Base-by-base conservation (phyloP, 306 rosid genomes). In the Macrotyloma uniflorum region DNA sequence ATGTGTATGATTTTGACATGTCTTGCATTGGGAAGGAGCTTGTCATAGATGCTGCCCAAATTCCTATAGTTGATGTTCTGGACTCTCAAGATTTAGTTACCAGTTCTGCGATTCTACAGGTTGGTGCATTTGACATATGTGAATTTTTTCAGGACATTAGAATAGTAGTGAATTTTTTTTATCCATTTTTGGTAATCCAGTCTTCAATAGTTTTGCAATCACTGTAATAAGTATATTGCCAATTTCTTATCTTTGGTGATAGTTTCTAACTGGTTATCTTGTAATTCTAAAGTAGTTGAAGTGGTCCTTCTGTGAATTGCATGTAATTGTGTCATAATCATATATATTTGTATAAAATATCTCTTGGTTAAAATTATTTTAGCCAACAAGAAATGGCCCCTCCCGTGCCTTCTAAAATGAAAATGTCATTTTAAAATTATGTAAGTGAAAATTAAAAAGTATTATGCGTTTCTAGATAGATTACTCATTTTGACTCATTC, bases 51-150 rank as follows among this genome's bases (percentile, higher is more conserved):
- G 96, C 99, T 62, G 89, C 97, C 43, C 75, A 76, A 58, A 65
- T 82, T 64, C 98, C 98, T 40, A 91, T 95, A n/a, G 97, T 93
- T n/a, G 99, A 95, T 77, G 71, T 82, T 20, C 78, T 93, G 61
- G 94, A 91, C 72, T 79, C 40, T 70, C 86, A 87, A 74, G 90
- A 91, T 85, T 77, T 95, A 81, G 94, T 95, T 69, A 95, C 99
- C 64, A 67, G 24, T 68, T 81, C 98, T 71, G 85, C 82, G 12
- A 76, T 86, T 78, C 97, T 95, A 61, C 88, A 93, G 93, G 98
- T 94, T 82, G 78, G 95, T 84, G 32, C 26, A 47, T 70, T 64
- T 74, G 78, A 24, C 20, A 1, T 20, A 26, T 47, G 46, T 73
- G 4, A 5, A 47, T 77, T 14, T 69, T 64, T 55, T 63, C 18